Evolutionary conservation across 257 asterid species (phyloP).

Genomic region (Solanum pimpinellifolium): DNA sequence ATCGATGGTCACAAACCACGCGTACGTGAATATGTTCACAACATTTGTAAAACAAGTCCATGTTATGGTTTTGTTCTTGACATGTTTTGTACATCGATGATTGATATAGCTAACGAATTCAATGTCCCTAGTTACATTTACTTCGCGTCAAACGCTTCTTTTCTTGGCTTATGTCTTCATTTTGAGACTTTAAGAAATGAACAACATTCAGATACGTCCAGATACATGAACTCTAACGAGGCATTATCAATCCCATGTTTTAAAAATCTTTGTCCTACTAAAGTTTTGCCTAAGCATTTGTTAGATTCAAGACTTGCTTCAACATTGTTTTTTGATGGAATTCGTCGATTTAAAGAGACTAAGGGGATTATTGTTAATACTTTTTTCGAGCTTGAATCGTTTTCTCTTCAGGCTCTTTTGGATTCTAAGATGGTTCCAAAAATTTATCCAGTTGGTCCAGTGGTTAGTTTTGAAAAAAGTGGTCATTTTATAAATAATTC

Average conservation of each 20-base stretch:
- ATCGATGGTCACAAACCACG: not conserved
- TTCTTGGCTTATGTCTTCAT: constrained; percentile 5
- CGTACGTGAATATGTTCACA: not conserved
- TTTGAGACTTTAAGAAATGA: not conserved
- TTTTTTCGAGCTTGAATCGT: constrained; percentile 32
- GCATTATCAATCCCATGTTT: constrained; percentile 10
- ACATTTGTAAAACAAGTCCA: not conserved
- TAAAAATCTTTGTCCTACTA: constrained; percentile 13
- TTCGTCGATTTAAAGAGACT: not conserved
- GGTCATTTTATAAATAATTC: not conserved
- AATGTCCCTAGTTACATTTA: constrained; percentile 20
- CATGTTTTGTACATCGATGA: constrained; percentile 24
- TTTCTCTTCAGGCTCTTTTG: constrained; percentile 11
- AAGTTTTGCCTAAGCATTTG: constrained; percentile 4
- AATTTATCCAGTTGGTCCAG: constrained; percentile 42
- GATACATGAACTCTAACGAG: not conserved
- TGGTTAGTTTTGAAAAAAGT: not conserved
- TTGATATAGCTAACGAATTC: constrained; percentile 27
- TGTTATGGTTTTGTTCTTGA: constrained; percentile 20
- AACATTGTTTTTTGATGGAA: not conserved
- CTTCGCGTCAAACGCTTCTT: constrained; percentile 25
- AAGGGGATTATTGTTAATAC: constrained; percentile 40
- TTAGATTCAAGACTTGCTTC: not conserved
- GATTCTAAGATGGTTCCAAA: constrained; percentile 4
- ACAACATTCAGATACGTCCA: not conserved